These are phyloP conservation scores for Hypericum androsaemum DNA, from an alignment of 345 rosid genomes.

Conservation along the genomic window DNA sequence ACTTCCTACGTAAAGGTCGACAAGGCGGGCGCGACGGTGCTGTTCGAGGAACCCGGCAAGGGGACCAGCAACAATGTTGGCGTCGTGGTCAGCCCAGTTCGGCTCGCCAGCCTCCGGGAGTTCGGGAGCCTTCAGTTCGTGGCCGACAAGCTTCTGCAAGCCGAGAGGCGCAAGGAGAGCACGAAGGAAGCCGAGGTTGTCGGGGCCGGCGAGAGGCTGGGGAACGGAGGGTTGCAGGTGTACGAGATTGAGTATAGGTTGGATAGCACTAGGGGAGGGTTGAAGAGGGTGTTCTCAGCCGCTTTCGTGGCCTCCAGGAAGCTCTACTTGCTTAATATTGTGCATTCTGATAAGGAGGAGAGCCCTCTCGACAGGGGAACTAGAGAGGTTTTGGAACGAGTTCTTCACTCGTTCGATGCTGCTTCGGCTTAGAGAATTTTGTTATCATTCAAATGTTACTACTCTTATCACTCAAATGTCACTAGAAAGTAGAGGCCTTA, in stretches of 20 bases:
- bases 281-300: conserved; percentile 76
- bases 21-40: conserved; percentile 77
- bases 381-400: conserved; percentile 49
- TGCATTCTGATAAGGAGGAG: conserved; percentile 69
- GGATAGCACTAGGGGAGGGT: conserved; percentile 80
- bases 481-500: too few species aligned
- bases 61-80: conserved; percentile 63
- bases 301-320: conserved; percentile 70
- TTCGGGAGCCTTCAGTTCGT: conserved; percentile 80
- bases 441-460: too few species aligned
- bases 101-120: conserved; percentile 53
- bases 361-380: conserved; percentile 55
- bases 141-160: conserved; percentile 75
- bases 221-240: conserved; percentile 46
- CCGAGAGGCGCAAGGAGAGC: conserved; percentile 85
- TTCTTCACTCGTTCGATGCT: conserved; percentile 70
- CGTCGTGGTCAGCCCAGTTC: conserved; percentile 82
- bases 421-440: neutral
- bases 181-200: conserved; percentile 68
- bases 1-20: conserved; percentile 37
- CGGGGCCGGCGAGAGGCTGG: conserved; percentile 55
- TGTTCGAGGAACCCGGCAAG: conserved; percentile 62
- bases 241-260: conserved; percentile 76
- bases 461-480: too few species aligned
- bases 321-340: conserved; percentile 61